Percentiles rank a stretch among this genome's conserved stretches.
Evolutionary conservation across 2,329 filamentous ascomycete species (phyloP).

Genomic region (Aspergillus persii): DNA sequence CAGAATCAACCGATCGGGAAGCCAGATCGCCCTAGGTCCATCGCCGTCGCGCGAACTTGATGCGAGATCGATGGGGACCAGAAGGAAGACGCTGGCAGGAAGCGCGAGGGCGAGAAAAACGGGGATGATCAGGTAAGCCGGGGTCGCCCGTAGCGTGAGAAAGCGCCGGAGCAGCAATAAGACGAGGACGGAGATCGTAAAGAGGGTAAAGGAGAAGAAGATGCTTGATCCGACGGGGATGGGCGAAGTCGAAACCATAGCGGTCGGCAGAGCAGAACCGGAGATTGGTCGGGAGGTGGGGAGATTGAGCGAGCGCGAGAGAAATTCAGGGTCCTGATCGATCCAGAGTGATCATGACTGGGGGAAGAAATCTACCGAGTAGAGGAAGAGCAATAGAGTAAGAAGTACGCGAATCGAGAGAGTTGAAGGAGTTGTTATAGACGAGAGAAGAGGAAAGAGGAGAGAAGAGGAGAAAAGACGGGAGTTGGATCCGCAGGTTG

Average conservation of each 20-base stretch:
- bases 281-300: conserved; percentile 8
- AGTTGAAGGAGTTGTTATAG: no score
- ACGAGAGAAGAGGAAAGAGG: no score
- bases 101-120: conserved; percentile 96
- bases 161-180: conserved; percentile 85
- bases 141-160: conserved; percentile 84
- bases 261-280: conserved; percentile 15
- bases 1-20: conserved; percentile 72
- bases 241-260: conserved; percentile 34
- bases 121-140: conserved; percentile 82
- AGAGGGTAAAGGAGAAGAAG: conserved; percentile 70
- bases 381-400: background rate
- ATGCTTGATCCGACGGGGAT: conserved; percentile 72
- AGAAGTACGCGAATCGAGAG: no score
- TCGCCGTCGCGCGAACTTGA: conserved; percentile 75
- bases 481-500: background rate
- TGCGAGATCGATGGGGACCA: conserved; percentile 93
- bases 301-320: background rate
- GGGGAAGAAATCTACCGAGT: background rate
- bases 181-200: conserved; percentile 71
- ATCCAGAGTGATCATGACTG: background rate
- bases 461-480: background rate
- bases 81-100: conserved; percentile 82
- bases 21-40: conserved; percentile 78
- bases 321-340: background rate